phyloP scores from a whole-genome alignment of 441 rosid species.

The Hura crepitans region DNA sequence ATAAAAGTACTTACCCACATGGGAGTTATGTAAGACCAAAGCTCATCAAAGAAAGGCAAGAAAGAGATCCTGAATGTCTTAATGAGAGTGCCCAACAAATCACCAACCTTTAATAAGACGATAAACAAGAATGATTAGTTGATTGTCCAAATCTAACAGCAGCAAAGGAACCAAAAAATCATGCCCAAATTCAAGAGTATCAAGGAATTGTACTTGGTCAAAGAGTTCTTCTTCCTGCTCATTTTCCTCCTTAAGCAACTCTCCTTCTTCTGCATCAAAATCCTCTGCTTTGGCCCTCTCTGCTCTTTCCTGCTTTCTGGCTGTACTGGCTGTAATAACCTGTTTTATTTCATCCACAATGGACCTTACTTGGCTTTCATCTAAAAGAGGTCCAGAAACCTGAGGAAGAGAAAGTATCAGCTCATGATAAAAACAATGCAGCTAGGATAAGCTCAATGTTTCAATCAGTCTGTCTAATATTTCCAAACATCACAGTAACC shows the following conservation, averaged over 20 bases:
- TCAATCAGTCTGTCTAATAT: not conserved
- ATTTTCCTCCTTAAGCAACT: conserved; percentile 95
- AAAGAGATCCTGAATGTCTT: conserved; percentile 76
- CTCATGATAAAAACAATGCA: not conserved
- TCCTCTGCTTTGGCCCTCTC: conserved; percentile 96
- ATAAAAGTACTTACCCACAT: conserved; percentile 71
- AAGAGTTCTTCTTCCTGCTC: conserved; percentile 98
- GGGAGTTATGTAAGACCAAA: conserved; percentile 78
- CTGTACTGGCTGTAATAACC: conserved; percentile 86
- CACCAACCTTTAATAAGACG: conserved; percentile 61
- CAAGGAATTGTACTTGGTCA: conserved; percentile 57
- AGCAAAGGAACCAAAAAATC: not conserved
- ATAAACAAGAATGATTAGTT: not conserved
- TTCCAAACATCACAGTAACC: not conserved
- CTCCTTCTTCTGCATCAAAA: conserved; percentile 95
- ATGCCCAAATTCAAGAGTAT: conserved; percentile 6
- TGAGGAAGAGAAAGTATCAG: conserved; percentile 25
- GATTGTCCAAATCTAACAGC: not conserved
- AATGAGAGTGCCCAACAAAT: conserved; percentile 78
- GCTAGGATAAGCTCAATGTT: not conserved
- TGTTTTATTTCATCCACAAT: conserved; percentile 90
- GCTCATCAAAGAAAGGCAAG: conserved; percentile 82
- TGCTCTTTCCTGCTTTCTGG: conserved; percentile 81
- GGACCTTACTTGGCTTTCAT: conserved; percentile 84
- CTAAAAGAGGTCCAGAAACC: conserved; percentile 77